Evolutionary conservation across 2,329 filamentous ascomycete species (phyloP).

Genomic region (Xylariaceae sp.): DNA sequence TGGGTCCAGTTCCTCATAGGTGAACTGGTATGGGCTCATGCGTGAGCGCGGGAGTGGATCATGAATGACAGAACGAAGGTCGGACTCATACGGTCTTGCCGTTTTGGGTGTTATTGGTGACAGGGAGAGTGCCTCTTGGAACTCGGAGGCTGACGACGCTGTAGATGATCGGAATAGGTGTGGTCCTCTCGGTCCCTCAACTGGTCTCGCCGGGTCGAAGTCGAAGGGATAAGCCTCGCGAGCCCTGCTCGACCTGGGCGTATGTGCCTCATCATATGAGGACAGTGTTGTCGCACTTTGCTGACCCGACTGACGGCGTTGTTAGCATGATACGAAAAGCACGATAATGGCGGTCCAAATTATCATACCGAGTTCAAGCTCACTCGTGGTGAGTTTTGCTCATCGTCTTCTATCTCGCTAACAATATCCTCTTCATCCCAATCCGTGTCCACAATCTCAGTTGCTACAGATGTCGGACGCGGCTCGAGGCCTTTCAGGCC

Average conservation of each 20-base stretch:
- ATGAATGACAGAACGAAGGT: conserved; percentile 31
- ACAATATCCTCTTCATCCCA: conserved; percentile 61
- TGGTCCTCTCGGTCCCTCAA: conserved; percentile 78
- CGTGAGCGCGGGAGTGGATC: conserved; percentile 34
- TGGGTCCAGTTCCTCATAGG: conserved; percentile 53
- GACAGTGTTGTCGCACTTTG: conserved; percentile 83
- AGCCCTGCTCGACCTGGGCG: conserved; percentile 64
- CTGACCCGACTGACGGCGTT: conserved; percentile 52
- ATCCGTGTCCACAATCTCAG: conserved; percentile 76
- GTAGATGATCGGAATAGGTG: conserved; percentile 78
- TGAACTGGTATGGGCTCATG: conserved; percentile 48
- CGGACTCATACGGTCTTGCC: conserved; percentile 33
- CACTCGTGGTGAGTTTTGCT: conserved; percentile 55
- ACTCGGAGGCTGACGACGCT: conserved; percentile 48
- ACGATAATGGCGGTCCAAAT: not conserved
- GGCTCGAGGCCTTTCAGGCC: conserved; percentile 48
- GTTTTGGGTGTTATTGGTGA: conserved; percentile 70
- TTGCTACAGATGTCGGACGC: conserved; percentile 66
- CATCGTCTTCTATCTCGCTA: conserved; percentile 55
- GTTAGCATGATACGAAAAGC: conserved; percentile 2
- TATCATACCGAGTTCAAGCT: conserved; percentile 68
- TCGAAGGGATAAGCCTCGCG: conserved; percentile 59
- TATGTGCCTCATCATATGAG: conserved; percentile 78
- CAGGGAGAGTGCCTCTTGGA: conserved; percentile 57
- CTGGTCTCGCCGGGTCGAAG: conserved; percentile 55